phyloP scores from a whole-genome alignment of 78 protist genomes.

The Fonticula alba region DNA sequence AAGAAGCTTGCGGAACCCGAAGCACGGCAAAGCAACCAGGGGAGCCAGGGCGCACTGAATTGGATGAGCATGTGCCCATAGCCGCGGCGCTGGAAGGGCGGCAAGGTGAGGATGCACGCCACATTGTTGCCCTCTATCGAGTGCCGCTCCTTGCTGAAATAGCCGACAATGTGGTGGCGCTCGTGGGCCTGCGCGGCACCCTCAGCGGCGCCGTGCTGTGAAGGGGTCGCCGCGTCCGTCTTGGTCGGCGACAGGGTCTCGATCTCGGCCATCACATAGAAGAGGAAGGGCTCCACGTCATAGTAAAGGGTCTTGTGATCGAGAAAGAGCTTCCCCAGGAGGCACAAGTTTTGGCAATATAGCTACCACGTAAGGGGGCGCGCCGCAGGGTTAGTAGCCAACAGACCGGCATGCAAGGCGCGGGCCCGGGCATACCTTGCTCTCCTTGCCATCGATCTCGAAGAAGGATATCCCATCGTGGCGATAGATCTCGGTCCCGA shows the following conservation, averaged over 20 bases:
- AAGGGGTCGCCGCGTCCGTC: too few relatives aligned
- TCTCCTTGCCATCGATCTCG: conserved; percentile 78
- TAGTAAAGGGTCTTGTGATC: conserved; percentile 85
- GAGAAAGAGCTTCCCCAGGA: conserved; percentile 77
- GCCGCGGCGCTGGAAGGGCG: conserved; percentile 83
- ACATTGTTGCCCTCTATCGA: conserved; percentile 60
- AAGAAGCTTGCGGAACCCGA: not conserved
- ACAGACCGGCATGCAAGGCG: too few relatives aligned
- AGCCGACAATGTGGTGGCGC: conserved; percentile 77
- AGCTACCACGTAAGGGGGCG: conserved; percentile 8
- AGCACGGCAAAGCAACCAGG: not conserved
- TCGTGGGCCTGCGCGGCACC: conserved; percentile 47
- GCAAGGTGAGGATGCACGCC: conserved; percentile 86
- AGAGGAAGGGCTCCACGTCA: conserved; percentile 77
- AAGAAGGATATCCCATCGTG: conserved; percentile 41
- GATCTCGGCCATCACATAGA: too few relatives aligned
- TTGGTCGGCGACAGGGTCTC: too few relatives aligned
- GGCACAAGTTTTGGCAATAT: conserved; percentile 80
- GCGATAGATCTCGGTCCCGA: conserved; percentile 84
- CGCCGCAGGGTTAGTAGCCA: not conserved
- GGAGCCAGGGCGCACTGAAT: conserved; percentile 19
- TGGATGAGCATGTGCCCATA: conserved; percentile 76
- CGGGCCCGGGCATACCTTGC: conserved; percentile 4
- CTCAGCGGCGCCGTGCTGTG: too few relatives aligned
- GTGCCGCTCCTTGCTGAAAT: conserved; percentile 46